Evolutionary conservation across 176 grass and related monocot species (phyloP), one percentile per base, ranked within the genome.

Genomic region (Oryza brachyantha): DNA sequence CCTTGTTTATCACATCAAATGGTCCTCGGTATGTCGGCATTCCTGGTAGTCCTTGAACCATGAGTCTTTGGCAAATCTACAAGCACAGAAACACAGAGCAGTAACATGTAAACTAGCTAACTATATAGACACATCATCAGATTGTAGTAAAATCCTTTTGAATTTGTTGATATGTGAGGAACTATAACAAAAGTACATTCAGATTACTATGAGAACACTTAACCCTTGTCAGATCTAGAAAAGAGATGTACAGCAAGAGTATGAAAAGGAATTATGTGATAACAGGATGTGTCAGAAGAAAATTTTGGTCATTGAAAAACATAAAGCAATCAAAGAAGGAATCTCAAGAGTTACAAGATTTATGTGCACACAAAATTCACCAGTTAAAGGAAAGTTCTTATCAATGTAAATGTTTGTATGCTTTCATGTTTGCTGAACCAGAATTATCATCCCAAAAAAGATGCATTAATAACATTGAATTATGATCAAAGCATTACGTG

Each of bases 41-140:
- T 66, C 90, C 96, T 39, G 90, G 90, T 27, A 98, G 83, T 78
- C 96, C 96, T 89, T 98, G 96, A 37, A 87, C 90, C 96, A 98
- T 98, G 75, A 98, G 82, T 68, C 88, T 98, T 70, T 94, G 92
- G 69, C 92, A 98, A 89, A 94, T 87, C 95, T 97, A 58, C 8
- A 62, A 37, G 16, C 35, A 55, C 19, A 87, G 39, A 81, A 42
- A 66, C 70, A 67, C 19, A 68, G 13, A 75, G 79, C n/a, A 8
- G 13, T 72, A 27, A 6, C 35, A 62, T 74, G 25, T 63, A 74
- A 83, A 79, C 2, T 24, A 88, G 68, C 45, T 38, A 67, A 26
- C 22, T 50, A 61, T 50, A 37, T 58, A 82, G 64, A 67, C 19
- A 67, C 19, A 32, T 2, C 4, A 29, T 13, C 4, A 77, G 76